These are phyloP conservation scores for Fomitopsis pulvina DNA, from an alignment of 768 basidiomycete genomes.

Conservation along the genomic window DNA sequence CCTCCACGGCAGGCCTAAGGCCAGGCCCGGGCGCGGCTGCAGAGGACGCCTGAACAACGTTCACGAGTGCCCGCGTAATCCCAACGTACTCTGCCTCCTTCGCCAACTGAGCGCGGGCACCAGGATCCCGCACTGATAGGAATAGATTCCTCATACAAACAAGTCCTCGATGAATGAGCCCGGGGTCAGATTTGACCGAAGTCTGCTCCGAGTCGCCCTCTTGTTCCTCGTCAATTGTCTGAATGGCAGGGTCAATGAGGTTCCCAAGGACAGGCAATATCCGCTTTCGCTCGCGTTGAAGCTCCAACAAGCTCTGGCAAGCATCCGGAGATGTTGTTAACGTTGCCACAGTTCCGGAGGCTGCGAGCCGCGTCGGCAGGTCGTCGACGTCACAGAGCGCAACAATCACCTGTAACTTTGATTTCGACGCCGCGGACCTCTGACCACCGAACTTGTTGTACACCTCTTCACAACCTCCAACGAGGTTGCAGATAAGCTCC, in stretches of 20 bases:
- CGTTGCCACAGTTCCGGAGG: conserved; percentile 83
- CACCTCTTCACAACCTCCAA: conserved; percentile 66
- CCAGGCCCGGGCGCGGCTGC: conserved; percentile 31
- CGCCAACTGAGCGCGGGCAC: conserved; percentile 35
- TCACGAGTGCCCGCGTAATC: conserved; percentile 46
- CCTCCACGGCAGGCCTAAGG: conserved; percentile 43
- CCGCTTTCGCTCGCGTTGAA: conserved; percentile 60
- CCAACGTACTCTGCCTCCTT: conserved; percentile 47
- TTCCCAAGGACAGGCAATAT: conserved; percentile 61
- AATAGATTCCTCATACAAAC: conserved; percentile 67
- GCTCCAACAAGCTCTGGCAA: conserved; percentile 53
- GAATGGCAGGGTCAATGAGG: conserved; percentile 54
- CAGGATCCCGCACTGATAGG: conserved; percentile 36
- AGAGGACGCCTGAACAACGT: conserved; percentile 37
- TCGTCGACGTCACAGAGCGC: conserved; percentile 88
- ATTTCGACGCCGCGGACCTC: conserved; percentile 35
- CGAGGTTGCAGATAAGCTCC: conserved; percentile 89
- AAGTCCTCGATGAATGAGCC: conserved; percentile 71
- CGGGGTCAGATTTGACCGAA: conserved; percentile 36
- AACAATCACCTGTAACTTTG: conserved; percentile 74
- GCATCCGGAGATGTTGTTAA: conserved; percentile 57
- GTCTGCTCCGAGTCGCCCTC: conserved; percentile 27
- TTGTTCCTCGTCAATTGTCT: conserved; percentile 26
- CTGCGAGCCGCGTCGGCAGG: conserved; percentile 77
- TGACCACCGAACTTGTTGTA: conserved; percentile 67